Base-by-base conservation (phyloP, 2,329 filamentous ascomycete species). In the Clonostachys byssicola region DNA sequence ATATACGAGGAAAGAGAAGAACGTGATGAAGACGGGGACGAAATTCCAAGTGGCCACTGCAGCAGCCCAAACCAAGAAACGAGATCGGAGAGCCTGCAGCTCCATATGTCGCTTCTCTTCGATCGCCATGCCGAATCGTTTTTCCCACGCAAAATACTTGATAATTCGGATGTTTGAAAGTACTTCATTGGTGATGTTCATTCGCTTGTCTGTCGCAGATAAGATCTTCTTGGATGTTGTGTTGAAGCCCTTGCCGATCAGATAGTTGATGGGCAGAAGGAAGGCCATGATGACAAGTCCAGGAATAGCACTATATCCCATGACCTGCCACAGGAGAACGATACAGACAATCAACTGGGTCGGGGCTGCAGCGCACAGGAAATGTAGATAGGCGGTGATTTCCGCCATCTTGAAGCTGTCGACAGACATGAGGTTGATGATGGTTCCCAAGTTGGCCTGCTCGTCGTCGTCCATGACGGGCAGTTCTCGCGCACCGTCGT, bases 381-480 rank as follows among this genome's bases (percentile, higher is more conserved):
- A 99, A 67, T 99, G 94, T 34, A 99, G 74, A 63, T 99, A 99
- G 1, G 92, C 88, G 36, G 90, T 94, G 49, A 96, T 86, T 63
- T 99, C 94, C 52, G 89, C 88, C 47, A 99, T 90, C 71, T 99
- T 99, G 81, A 97, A 97, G 43, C 92, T 96, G 72, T 99, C 95
- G 39, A 99, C 95, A 12, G 94, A 95, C 94, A 99, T 99, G 54
- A 99, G 75, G 66, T 97, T 99, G 73, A 99, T 99, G 60, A 99
- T 96, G n/a, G 94, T 95, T 52, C 95, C 94, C 44, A 95, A 78
- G 51, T 94, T 96, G 38, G 91, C 92, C 69, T 95, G 90, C 49
- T 70, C 56, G 20, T 54, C 60, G 51, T 90, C 85, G 16, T 70
- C 56, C 18, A 54, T 60, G 3, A 40, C 20, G 56, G 33, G 18